Evolutionary conservation across 768 basidiomycete species (phyloP).

Genomic region (Lactarius akahatsu): DNA sequence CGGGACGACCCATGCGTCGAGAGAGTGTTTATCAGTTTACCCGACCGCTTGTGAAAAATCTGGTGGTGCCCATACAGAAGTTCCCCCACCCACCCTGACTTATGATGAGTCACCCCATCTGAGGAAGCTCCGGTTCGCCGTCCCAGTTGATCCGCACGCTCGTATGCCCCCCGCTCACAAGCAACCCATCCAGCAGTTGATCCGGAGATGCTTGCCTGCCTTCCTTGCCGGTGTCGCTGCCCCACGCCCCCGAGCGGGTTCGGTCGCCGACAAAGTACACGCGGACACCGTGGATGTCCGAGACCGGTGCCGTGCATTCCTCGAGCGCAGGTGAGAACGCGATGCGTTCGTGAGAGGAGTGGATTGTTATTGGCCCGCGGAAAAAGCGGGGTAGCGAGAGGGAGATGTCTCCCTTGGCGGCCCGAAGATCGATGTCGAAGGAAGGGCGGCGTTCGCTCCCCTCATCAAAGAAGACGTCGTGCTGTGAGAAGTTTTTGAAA

Average conservation of each 20-base stretch:
- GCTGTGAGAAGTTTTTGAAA: not conserved
- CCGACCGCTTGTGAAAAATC: slow-evolving; percentile 6
- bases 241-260: not conserved
- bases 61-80: not conserved
- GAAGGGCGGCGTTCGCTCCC: not conserved
- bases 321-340: slow-evolving; percentile 5
- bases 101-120: not conserved
- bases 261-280: slow-evolving; percentile 17
- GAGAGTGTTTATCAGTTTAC: not conserved
- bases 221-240: not conserved
- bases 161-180: not conserved
- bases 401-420: not conserved
- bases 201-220: not conserved
- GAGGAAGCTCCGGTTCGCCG: slow-evolving; percentile 12
- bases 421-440: slow-evolving; percentile 1
- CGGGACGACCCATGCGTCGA: not conserved
- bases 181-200: not conserved
- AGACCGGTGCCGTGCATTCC: not conserved
- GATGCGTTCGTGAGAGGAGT: not conserved
- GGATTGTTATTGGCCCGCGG: slow-evolving; percentile 14
- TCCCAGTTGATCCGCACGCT: slow-evolving; percentile 8
- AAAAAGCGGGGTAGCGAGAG: slow-evolving; percentile 14
- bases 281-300: not conserved
- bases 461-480: not conserved
- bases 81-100: not conserved